phyloP scores from a whole-genome alignment of 257 asterid species.

The Osmanthus fragrans region DNA sequence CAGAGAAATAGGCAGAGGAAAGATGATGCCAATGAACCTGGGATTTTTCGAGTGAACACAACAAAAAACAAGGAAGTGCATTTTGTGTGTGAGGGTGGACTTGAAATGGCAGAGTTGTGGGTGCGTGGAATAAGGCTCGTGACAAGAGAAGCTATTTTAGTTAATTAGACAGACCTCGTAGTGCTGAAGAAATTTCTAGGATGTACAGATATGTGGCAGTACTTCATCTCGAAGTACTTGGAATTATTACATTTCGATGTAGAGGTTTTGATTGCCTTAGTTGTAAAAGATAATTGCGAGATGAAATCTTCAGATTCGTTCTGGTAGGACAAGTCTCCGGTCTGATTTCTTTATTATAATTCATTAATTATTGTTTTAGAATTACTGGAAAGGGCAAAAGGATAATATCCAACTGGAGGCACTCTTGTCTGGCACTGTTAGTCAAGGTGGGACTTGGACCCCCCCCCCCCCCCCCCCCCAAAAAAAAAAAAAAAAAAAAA shows the following conservation, averaged over 20 bases:
- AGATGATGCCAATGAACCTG: slow-evolving; percentile 50
- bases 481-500: no score
- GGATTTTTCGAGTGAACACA: slow-evolving; percentile 65
- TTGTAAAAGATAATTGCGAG: slow-evolving; percentile 7
- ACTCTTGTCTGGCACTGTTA: no score
- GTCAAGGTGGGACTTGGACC: no score
- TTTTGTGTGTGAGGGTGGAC: slow-evolving; percentile 67
- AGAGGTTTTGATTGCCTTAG: slow-evolving; percentile 15
- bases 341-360: neutral
- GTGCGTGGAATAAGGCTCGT: slow-evolving; percentile 49
- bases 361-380: neutral
- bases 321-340: neutral
- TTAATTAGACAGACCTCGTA: neutral
- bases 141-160: slow-evolving; percentile 32
- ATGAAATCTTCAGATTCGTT: neutral
- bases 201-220: slow-evolving; percentile 30
- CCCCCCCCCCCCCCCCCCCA: no score
- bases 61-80: slow-evolving; percentile 67
- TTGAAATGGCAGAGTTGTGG: slow-evolving; percentile 55
- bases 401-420: neutral
- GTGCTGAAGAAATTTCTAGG: neutral
- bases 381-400: neutral
- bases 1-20: slow-evolving; percentile 47
- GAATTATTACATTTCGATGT: slow-evolving; percentile 6
- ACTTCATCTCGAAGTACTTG: slow-evolving; percentile 47